phyloP scores from a whole-genome alignment of 192 early-diverging fungal genomes.

The Cetraspora pellucida region DNA sequence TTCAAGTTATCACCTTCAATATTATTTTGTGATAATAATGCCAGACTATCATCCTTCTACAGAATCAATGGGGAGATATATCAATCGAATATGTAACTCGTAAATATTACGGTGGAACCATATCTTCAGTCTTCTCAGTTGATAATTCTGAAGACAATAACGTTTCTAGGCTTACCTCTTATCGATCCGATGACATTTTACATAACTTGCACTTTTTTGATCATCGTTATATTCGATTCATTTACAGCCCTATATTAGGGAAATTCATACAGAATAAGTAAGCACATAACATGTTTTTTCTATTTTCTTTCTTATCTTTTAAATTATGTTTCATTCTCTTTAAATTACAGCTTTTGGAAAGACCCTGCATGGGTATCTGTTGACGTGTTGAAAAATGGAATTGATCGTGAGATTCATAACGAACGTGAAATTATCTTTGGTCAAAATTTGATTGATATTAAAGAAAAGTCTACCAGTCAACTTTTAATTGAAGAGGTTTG shows the following conservation, averaged over 20 bases:
- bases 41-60: background rate
- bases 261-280: slow-evolving; percentile 52
- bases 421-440: slow-evolving; percentile 73
- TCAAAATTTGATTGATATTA: slow-evolving; percentile 70
- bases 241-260: slow-evolving; percentile 51
- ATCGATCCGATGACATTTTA: slow-evolving; percentile 37
- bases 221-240: slow-evolving; percentile 58
- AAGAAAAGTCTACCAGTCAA: slow-evolving; percentile 61
- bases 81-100: slow-evolving; percentile 56
- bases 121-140: slow-evolving; percentile 68
- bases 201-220: slow-evolving; percentile 53
- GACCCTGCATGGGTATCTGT: slow-evolving; percentile 51
- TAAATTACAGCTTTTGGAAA: slow-evolving; percentile 48
- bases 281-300: background rate
- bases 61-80: slow-evolving; percentile 69
- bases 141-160: slow-evolving; percentile 51
- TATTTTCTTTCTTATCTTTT: background rate
- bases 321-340: background rate
- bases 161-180: background rate
- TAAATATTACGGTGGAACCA: slow-evolving; percentile 64
- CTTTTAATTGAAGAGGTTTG: slow-evolving; percentile 68
- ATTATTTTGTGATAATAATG: slow-evolving; percentile 11
- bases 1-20: background rate
- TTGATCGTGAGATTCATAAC: slow-evolving; percentile 52
- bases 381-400: slow-evolving; percentile 52